Base-by-base conservation (phyloP, 345 rosid species). In the Reutealis trisperma region DNA sequence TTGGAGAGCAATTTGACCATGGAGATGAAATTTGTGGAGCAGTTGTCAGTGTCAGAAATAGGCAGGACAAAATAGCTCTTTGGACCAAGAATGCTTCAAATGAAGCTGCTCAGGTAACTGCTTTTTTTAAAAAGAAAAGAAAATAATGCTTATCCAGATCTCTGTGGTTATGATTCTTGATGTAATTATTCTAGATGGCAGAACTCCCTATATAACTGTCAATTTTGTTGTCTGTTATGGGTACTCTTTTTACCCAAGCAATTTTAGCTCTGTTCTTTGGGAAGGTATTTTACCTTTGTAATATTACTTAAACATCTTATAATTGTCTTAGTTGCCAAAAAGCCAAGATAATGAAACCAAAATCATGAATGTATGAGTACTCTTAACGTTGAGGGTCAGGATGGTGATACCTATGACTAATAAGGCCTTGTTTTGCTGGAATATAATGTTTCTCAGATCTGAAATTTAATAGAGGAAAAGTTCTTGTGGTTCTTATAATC, bases 1-100 rank as follows among this genome's bases (percentile, higher is more conserved):
- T 93, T 57, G 99, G 98, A 64, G 97, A 91, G 77, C 98, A 96
- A 83, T 96, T 96, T 74, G 97, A 91, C 66, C 86, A 90, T 75
- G 98, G 99, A 47, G 97, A 89, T 88, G 99, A 93, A 78, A 91
- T 96, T 37, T 96, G 99, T 44, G 99, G 99, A 78, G 98, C 90
- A 1, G 98, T 93, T 79, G 91, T 91, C 34, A 96, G 68, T 82
- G 88, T 92, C 42, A 87, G 98, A 86, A 27, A 0, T 42, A 88
- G 67, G 84, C 94, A 89, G 76, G 99, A 91, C 18, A 91, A 87
- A 82, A 80, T 93, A 64, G 82, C 94, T 24, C 49, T 93, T 19
- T 96, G 99, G 98, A 96, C 99, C 52, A 93, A 93, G 84, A 93
- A 96, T 80, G 94, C 98, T 55, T 75, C 93, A 27, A 91, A 91